Evolutionary conservation across 768 basidiomycete genomes (phyloP), one percentile per base, ranked within the genome.

Genomic region (Suillus placidus): DNA sequence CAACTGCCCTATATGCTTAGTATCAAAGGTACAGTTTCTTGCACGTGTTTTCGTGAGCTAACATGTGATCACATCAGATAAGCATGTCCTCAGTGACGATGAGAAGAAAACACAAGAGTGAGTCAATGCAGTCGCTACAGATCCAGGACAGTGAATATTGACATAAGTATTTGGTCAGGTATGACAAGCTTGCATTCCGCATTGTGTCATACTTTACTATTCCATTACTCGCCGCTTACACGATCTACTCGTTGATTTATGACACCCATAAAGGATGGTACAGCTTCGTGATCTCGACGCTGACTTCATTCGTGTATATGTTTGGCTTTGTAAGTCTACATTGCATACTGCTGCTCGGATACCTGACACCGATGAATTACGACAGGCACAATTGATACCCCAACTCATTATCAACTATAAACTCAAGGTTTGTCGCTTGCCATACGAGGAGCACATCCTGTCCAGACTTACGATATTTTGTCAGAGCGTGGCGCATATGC

Each of bases 51-150:
- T 42, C 42, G 49, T 30, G 54, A 45, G 37, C 43, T 68, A 16
- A 69, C 62, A 71, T 60, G 43, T 57, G 43, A 64, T 52, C 61
- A 61, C 45, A 66, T 60, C 65, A 83, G 97, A 99, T 82, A 99
- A 98, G 77, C 95, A 99, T 73, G 90, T 95, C 61, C 84, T 98
- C n/a, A 92, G 84, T 68, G 96, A 97, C 72, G 96, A 98, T 73
- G 97, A 99, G 80, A 95, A 92, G 83, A 96, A 92, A 79, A 98
- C 97, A 12, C 95, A 98, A 76, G 95, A 98, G 89, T 97, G 80
- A 75, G 88, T 78, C n/a, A 42, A 32, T 64, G 42, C 38, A 57
- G 45, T 64, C 37, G 37, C 37, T 35, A 13, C 30, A 34, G 45
- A 34, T 35, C 4, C 8, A 8, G 43, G 32, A 47, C 85, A 76